Base-by-base conservation (phyloP, 805 yeast species). In the Candida vaughaniae region DNA sequence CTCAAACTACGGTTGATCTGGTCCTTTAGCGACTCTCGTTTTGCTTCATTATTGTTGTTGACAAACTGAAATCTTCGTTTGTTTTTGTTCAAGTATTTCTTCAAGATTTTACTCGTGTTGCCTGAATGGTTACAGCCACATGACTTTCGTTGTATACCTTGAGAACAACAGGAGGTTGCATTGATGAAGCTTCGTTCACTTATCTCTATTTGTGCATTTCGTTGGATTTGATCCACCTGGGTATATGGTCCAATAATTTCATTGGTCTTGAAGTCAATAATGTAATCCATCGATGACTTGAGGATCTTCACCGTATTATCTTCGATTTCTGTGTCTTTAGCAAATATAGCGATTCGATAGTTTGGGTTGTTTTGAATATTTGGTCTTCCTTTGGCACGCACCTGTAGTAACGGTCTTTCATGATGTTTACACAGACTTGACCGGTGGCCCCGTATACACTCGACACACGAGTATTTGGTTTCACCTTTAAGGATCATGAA, bases 381-480 rank as follows among this genome's bases (percentile, higher is more conserved):
- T 0, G 96, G 97, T 31, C 98, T 64, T 1, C 98, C 99, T 41
- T 95, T 75, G n/a, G 86, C 77, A 18, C 96, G 73, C 9, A 91
- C 96, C 51, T 88, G 86, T 9, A 90, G 80, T 27, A 91, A 66
- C 16, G 93, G 87, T 31, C 96, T 71, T 35, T 75, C 69, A 20
- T 84, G 77, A 60, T 91, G 99, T 36, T 77, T 77, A 59, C 99
- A 91, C 38, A 82, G 78, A 1, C 91, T 80, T 1, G 96, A 85
- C 27, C 99, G 65, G 54, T 91, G 99, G 12, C 98, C 98, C 29
- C 96, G 69, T 16, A 93, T 87, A 55, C 99, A 91, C 52, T 82
- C 82, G 37, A 77, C 76, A 60, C 96, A 88, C 3, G 95, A 85
- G 56, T 85, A 84, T 51, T 89, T 84, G 49, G 77, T 83, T 19